Evolutionary conservation across 345 rosid species (phyloP).

Genomic region (Chamaenerion angustifolium): DNA sequence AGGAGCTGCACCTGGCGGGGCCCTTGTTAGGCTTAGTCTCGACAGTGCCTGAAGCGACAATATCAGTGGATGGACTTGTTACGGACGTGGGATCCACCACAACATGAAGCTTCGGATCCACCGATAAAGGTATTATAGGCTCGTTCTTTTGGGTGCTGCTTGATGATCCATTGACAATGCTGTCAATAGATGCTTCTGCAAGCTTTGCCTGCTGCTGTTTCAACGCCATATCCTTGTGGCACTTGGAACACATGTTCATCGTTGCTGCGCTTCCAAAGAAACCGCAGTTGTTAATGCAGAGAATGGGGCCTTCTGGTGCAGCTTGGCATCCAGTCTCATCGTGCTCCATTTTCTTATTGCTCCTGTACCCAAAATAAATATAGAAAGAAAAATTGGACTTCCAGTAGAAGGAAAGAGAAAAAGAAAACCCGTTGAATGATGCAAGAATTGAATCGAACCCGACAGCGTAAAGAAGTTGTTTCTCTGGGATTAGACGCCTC

Average conservation of each 20-base stretch:
- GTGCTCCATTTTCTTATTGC: constrained; percentile 55
- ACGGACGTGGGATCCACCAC: constrained; percentile 29
- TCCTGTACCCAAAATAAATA: constrained; percentile 16
- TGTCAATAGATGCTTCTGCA: constrained; percentile 54
- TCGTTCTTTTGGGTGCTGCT: constrained; percentile 19
- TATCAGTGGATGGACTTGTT: constrained; percentile 26
- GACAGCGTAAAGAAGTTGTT: too few species aligned
- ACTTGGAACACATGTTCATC: constrained; percentile 92
- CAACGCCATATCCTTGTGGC: constrained; percentile 63
- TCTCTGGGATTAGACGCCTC: too few species aligned
- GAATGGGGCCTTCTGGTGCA: constrained; percentile 66
- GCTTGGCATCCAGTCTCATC: constrained; percentile 94
- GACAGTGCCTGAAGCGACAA: constrained; percentile 14
- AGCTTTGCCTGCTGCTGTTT: constrained; percentile 70
- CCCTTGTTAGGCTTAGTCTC: constrained; percentile 58
- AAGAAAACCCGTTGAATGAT: background rate
- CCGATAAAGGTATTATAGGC: constrained; percentile 21
- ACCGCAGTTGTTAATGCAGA: constrained; percentile 78
- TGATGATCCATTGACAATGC: constrained; percentile 36
- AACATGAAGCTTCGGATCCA: constrained; percentile 22
- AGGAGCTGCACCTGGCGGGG: constrained; percentile 59
- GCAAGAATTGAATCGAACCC: too few species aligned
- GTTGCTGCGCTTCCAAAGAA: constrained; percentile 89
- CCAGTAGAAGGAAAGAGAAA: background rate
- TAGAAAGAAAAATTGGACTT: background rate